Percentiles rank a stretch among this genome's conserved stretches.
Conservation (phyloP, 2,329 filamentous ascomycete genomes). For the Biscogniauxia mediterranea region DNA sequence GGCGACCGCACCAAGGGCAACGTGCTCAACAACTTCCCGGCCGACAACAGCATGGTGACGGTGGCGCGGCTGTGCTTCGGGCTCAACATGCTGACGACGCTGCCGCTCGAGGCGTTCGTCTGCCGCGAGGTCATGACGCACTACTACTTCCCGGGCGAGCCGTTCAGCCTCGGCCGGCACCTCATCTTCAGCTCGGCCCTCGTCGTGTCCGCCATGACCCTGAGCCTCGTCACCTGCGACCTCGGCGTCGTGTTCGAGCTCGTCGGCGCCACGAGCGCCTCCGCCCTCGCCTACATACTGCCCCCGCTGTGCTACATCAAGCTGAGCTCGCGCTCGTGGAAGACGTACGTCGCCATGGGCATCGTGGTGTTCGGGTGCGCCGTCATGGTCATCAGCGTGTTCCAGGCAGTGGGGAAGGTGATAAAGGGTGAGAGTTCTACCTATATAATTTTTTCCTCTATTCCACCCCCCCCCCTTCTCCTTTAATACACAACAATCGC, state of each 20-base stretch:
- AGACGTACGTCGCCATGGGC: constrained; percentile 68
- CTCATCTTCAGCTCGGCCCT: constrained; percentile 81
- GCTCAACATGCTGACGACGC: constrained; percentile 96
- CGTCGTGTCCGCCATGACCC: constrained; percentile 72
- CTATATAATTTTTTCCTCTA: neutral
- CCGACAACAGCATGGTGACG: constrained; percentile 90
- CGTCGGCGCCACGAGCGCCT: constrained; percentile 91
- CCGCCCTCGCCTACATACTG: constrained; percentile 90
- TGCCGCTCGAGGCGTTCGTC: constrained; percentile 95
- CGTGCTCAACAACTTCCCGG: constrained; percentile 95
- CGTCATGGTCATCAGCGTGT: constrained; percentile 78
- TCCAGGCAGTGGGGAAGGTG: constrained; percentile 72
- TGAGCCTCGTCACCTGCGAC: constrained; percentile 87
- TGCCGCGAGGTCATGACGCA: constrained; percentile 95
- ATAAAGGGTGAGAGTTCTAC: constrained; percentile 42
- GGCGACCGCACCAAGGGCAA: constrained; percentile 91
- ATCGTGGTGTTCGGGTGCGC: constrained; percentile 74
- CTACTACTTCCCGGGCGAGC: constrained; percentile 68
- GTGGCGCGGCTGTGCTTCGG: constrained; percentile 93
- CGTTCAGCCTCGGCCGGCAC: constrained; percentile 81
- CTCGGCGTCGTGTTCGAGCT: constrained; percentile 93
- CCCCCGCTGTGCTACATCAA: constrained; percentile 95
- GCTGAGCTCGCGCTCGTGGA: constrained; percentile 74
- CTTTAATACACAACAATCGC: constrained; percentile 1
- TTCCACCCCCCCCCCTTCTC: constrained; percentile 12